Percentiles rank a stretch among this genome's conserved stretches.
Conservation (phyloP, 192 early-diverging fungal genomes). For the Coemansia furcata region DNA sequence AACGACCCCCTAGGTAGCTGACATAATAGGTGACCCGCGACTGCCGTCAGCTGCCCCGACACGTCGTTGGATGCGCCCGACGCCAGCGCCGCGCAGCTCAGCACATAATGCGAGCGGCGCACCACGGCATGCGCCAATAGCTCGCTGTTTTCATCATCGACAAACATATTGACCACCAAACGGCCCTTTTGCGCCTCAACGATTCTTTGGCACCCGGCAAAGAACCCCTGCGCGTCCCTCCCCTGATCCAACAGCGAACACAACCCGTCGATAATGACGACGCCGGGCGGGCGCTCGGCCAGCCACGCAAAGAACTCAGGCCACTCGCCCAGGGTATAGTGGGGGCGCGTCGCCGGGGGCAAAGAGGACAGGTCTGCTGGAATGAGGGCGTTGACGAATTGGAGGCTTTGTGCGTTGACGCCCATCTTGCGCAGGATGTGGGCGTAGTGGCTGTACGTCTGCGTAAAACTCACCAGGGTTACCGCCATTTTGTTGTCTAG, state of each 20-base stretch:
- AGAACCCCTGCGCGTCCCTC: conserved; percentile 5
- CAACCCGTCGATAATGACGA: conserved; percentile 26
- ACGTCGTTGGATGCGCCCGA: conserved; percentile 40
- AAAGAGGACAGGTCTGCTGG: not conserved
- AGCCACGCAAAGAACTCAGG: conserved; percentile 25
- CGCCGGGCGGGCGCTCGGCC: not conserved
- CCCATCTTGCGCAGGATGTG: conserved; percentile 51
- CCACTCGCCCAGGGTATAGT: conserved; percentile 27
- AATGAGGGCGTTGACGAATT: conserved; percentile 31
- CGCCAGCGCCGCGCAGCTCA: conserved; percentile 27
- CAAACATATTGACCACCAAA: conserved; percentile 23
- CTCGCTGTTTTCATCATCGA: conserved; percentile 28
- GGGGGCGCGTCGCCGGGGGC: conserved; percentile 21
- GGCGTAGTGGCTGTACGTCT: conserved; percentile 44
- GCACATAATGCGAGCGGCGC: conserved; percentile 24
- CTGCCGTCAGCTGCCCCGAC: conserved; percentile 41
- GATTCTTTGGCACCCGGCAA: conserved; percentile 23
- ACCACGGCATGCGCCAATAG: conserved; percentile 14
- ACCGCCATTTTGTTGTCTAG: not conserved
- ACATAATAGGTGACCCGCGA: conserved; percentile 35
- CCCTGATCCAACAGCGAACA: conserved; percentile 36
- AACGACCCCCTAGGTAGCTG: conserved; percentile 19
- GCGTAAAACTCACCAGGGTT: conserved; percentile 25
- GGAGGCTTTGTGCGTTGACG: conserved; percentile 13
- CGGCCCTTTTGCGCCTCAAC: not conserved